Evolutionary conservation across 441 rosid species (phyloP), one percentile per base, ranked within the genome.

Genomic region (Eruca vesicaria): DNA sequence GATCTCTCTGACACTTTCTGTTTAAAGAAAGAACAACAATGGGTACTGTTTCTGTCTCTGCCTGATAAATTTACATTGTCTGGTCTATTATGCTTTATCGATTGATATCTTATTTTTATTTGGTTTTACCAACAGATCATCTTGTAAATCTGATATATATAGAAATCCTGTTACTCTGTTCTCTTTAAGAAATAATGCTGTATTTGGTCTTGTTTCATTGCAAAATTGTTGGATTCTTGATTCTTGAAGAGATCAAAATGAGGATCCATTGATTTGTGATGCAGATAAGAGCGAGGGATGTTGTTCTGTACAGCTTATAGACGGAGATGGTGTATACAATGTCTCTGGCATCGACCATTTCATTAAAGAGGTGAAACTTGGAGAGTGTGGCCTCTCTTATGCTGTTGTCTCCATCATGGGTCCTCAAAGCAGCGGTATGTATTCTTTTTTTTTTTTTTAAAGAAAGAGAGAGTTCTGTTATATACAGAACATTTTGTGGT

Each of bases 351-450:
- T 90, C 0, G 97, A 92, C 20, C 43, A 65, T 58, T 90, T 96
- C 59, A 90, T 90, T 71, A 91, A 88, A 78, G 93, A 87, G 18
- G 82, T 89, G 59, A 89, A 84, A 28, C 84, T 96, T 64, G 83
- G 74, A 53, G 97, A 90, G 23, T 90, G 96, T 57, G 98, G 98
- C 52, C 82, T 96, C 69, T 94, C 99, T 1, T 96, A 96, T 71
- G 98, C 97, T 5, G 84, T 94, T 12, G 99, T 92, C 81, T 88
- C 99, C 79, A 96, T 96, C 69, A 94, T 96, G 99, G 98, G 99
- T 64, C 98, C 99, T 5, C 99, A 96, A 78, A 96, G 99, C 79
- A 96, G 99, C 29, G 98, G 99, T 94, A 84, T 68, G 84, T 80
- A 69, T 71, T 75, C 45, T 77, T 59, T 60, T 66, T n/a, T n/a